phyloP scores from a whole-genome alignment of 1,284 basidiomycete genomes.

The Sporisorium sorghi region DNA sequence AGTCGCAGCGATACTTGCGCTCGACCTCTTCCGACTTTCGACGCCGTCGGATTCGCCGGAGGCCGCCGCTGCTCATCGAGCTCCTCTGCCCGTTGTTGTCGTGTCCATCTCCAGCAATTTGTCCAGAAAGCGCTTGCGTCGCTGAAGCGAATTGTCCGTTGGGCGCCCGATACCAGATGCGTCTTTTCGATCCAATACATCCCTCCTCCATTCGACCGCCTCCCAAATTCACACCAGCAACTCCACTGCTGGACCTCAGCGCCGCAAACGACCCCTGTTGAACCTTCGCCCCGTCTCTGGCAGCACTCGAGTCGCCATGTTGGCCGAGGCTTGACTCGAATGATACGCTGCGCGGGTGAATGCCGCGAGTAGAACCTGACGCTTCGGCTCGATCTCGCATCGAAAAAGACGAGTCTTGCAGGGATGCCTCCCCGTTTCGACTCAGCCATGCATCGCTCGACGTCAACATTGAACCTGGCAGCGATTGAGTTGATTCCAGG shows the following conservation, averaged over 20 bases:
- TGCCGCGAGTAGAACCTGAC: neutral
- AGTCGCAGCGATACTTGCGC: slow-evolving; percentile 83
- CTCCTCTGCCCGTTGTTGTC: slow-evolving; percentile 3
- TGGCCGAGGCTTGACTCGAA: slow-evolving; percentile 2
- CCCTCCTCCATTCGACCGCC: slow-evolving; percentile 35
- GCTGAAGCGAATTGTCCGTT: slow-evolving; percentile 50
- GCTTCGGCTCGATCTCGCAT: neutral
- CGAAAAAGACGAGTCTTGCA: neutral
- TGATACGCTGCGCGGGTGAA: neutral
- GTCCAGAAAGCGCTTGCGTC: slow-evolving; percentile 12
- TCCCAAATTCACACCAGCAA: neutral
- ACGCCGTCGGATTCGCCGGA: slow-evolving; percentile 48
- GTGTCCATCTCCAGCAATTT: neutral
- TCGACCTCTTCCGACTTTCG: slow-evolving; percentile 75
- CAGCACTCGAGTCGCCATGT: neutral
- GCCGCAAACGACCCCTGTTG: neutral
- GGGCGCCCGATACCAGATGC: slow-evolving; percentile 41
- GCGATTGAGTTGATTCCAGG: slow-evolving; percentile 14
- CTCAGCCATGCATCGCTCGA: slow-evolving; percentile 16
- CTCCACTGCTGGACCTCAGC: neutral
- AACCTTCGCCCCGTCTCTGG: neutral
- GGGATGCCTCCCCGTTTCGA: neutral
- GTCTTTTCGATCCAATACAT: slow-evolving; percentile 34
- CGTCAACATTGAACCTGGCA: slow-evolving; percentile 10
- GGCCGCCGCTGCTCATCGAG: slow-evolving; percentile 6